Evolutionary conservation across 306 rosid genomes (phyloP), one percentile per base, ranked within the genome.

Genomic region (Gastrolobium bilobum): DNA sequence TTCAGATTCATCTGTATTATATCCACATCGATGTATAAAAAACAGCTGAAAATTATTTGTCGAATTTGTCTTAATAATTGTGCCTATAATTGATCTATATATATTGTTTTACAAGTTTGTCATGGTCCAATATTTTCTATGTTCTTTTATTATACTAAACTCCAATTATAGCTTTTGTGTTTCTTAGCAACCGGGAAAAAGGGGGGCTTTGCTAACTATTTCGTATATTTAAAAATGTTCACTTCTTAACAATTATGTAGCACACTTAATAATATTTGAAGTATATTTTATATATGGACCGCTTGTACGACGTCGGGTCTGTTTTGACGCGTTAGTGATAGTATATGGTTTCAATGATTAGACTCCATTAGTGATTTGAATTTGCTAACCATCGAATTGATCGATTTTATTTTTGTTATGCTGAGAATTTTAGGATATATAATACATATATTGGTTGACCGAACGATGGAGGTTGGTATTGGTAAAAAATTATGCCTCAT

Each of bases 101-200:
- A 26, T 42, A 8, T 9, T 44, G 58, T 13, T 10, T 30, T 29
- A 30, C 57, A 5, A 30, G 9, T 31, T 4, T 48, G 33, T 69
- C 60, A 48, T 50, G 26, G 43, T 51, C 14, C 4, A 11, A 50
- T 20, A 6, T 33, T 50, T 9, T 47, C 10, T 56, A 3, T 20
- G 7, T 43, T 62, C 43, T 62, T 39, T 7, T 67, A 44, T 43
- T 6, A 43, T 47, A 11, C 0, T 68, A 74, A 35, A 33, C 26
- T 44, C 68, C 54, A 26, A 72, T 7, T 10, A 4, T 14, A 35
- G 26, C 57, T 57, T 31, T 31, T 46, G 14, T 57, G 70, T 44
- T 75, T 62, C 60, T 44, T 46, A 75, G 42, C 71, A 40, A 75
- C 79, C 29, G 61, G 59, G 50, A 47, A 60, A 44, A 44, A 9